Conservation (phyloP, 2,329 filamentous ascomycete genomes). For the Aureobasidium zeae region DNA sequence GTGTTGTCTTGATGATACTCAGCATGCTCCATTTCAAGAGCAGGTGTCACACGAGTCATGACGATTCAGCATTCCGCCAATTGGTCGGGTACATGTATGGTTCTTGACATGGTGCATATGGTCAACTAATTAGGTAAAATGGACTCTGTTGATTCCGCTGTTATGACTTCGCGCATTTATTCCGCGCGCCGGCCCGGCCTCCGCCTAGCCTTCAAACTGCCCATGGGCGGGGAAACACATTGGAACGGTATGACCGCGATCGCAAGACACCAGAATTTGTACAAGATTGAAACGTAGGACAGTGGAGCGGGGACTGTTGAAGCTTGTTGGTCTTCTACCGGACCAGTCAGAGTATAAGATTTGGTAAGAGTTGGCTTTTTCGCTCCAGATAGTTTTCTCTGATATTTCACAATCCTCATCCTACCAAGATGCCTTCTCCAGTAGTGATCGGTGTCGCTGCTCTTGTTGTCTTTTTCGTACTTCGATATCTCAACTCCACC, state of each 20-base stretch:
- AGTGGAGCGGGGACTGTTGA: background rate
- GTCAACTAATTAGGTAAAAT: no score
- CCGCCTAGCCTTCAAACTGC: no score
- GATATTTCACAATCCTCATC: background rate
- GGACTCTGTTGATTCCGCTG: no score
- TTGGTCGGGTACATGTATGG: no score
- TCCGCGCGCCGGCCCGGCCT: no score
- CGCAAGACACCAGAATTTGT: background rate
- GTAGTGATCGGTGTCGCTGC: constrained; percentile 33
- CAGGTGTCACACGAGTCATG: no score
- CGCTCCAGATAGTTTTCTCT: background rate
- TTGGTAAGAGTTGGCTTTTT: constrained; percentile 10
- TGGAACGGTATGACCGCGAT: background rate
- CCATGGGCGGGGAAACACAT: constrained; percentile 1
- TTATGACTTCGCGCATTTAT: no score
- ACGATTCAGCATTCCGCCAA: no score
- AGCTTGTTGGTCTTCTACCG: constrained; percentile 7
- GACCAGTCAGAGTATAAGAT: constrained; percentile 10
- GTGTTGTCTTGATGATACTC: background rate
- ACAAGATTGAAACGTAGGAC: no score
- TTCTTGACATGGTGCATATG: no score
- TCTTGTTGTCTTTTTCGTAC: constrained; percentile 32
- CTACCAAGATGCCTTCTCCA: constrained; percentile 26
- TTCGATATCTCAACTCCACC: constrained; percentile 37
- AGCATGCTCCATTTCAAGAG: background rate